Base-by-base conservation (phyloP, 306 rosid genomes). In the Vicia faba region DNA sequence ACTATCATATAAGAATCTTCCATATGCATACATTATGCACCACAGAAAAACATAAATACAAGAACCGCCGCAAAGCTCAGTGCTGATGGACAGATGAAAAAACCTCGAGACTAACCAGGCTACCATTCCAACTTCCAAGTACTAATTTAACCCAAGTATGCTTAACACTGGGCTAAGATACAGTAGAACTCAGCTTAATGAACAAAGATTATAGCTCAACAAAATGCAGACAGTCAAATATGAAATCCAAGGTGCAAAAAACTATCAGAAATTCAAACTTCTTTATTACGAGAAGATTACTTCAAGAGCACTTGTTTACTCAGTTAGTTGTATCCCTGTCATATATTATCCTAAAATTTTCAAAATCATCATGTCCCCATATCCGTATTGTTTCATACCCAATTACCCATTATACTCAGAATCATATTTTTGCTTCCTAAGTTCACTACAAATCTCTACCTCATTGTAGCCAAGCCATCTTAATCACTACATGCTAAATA, bases 301-400 rank as follows among this genome's bases (percentile, higher is more conserved):
- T 68, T 31, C 50, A 68, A 33, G 61, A 11, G 41, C 16, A 23
- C 26, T 36, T 19, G 16, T 15, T 53, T 62, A 15, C 8, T 58
- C 53, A 36, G 45, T 66, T 74, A 41, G 72, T 36, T 25, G 50
- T 11, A 72, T 60, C 59, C 57, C 59, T 31, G 4, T 38, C 64
- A 64, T 58, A 15, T 12, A 70, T 45, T 45, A 43, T 60, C 41
- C 64, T 20, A 19, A 13, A 4, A 31, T 41, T 46, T 41, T 58
- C 4, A 15, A 71, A 71, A 48, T 51, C 67, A 31, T 19, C 19
- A 20, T 11, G 35, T 49, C 57, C 51, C 16, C 16, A n/a, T 29
- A 68, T 33, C 60, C 54, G 18, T 13, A 2, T 15, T 28, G 61
- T 36, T 18, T 16, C 18, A 11, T 46, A 12, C 50, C 19, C 15